phyloP scores from a whole-genome alignment of 2,329 filamentous ascomycete species.

The Ascochyta viciae-villosae region DNA sequence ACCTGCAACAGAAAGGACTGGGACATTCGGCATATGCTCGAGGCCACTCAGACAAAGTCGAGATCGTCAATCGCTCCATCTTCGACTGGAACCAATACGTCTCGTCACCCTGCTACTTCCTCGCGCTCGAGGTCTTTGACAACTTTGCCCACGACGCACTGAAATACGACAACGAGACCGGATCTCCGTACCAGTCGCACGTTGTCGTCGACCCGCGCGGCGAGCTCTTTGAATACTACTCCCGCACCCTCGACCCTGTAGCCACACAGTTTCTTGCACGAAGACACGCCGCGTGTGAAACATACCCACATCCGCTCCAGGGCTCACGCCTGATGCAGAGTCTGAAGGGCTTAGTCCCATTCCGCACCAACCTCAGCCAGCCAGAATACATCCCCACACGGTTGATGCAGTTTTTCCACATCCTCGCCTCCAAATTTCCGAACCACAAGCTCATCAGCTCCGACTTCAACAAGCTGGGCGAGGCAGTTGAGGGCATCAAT shows the following conservation, averaged over 20 bases:
- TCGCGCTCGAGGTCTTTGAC: conserved; percentile 97
- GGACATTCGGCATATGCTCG: conserved; percentile 69
- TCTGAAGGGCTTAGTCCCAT: conserved; percentile 70
- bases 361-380: conserved; percentile 75
- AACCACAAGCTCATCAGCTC: conserved; percentile 86
- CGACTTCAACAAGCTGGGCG: conserved; percentile 87
- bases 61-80: conserved; percentile 93
- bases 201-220: conserved; percentile 85
- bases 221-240: conserved; percentile 96
- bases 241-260: conserved; percentile 78
- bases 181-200: conserved; percentile 83
- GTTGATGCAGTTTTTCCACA: conserved; percentile 95
- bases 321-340: conserved; percentile 63
- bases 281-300: conserved; percentile 73
- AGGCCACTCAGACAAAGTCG: conserved; percentile 83
- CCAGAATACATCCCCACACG: conserved; percentile 95
- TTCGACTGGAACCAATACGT: conserved; percentile 92
- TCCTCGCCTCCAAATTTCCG: conserved; percentile 87
- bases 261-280: conserved; percentile 83
- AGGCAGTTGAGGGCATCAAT: conserved; percentile 83
- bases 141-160: conserved; percentile 96
- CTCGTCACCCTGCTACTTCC: conserved; percentile 94
- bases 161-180: conserved; percentile 84
- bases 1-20: conserved; percentile 76
- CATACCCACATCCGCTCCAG: conserved; percentile 68